Conservation (phyloP, 768 basidiomycete species). For the Amanita exitialis region DNA sequence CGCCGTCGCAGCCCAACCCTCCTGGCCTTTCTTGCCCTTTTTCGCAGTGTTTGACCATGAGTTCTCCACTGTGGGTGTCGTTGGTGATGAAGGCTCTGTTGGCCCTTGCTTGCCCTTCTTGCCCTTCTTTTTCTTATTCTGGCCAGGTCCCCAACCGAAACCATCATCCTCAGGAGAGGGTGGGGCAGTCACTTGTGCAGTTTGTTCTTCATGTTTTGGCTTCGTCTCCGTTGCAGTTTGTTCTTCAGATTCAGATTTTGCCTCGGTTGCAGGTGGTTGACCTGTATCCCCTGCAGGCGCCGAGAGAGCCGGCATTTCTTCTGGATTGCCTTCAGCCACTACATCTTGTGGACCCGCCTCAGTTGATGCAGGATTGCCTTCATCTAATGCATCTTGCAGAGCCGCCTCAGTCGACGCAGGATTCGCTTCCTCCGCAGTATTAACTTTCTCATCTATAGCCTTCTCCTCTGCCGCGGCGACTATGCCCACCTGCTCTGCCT, state of each 20-base stretch:
- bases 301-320: background rate
- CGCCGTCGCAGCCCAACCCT: background rate
- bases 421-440: background rate
- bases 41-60: background rate
- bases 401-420: background rate
- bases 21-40: conserved; percentile 10
- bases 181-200: background rate
- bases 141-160: conserved; percentile 6
- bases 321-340: background rate
- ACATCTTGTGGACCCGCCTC: background rate
- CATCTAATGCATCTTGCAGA: background rate
- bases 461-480: background rate
- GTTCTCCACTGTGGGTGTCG: background rate
- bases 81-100: background rate
- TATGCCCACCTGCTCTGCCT: background rate
- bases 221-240: background rate
- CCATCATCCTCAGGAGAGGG: conserved; percentile 5
- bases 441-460: background rate
- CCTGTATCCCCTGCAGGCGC: too few species aligned
- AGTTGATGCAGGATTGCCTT: background rate
- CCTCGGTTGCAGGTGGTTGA: too few species aligned
- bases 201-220: background rate
- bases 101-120: conserved; percentile 12
- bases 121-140: conserved; percentile 13
- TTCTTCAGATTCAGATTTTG: background rate